Conservation (phyloP, 2,329 filamentous ascomycete species). For the Lecanicillium sp. region DNA sequence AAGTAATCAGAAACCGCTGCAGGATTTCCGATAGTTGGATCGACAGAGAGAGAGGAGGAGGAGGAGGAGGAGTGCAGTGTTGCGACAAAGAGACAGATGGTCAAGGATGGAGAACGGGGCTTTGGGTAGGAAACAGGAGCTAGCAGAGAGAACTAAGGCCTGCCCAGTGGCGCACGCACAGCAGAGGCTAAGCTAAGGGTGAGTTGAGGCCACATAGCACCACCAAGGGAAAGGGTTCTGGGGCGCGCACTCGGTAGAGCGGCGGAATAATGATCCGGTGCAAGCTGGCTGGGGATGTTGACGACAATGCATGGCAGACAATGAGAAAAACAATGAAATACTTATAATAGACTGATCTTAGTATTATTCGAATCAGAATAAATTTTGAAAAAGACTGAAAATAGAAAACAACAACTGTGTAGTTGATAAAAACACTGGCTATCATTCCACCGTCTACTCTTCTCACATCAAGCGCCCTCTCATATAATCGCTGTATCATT, state of each 20-base stretch:
- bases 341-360: too few species aligned
- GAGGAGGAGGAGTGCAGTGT: conserved; percentile 16
- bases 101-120: too few species aligned
- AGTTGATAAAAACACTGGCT: too few species aligned
- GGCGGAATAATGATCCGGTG: conserved; percentile 32
- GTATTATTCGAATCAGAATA: background rate
- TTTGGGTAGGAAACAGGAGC: too few species aligned
- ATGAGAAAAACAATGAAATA: too few species aligned
- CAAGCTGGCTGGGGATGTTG: too few species aligned
- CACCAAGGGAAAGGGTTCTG: conserved; percentile 29
- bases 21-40: conserved; percentile 16
- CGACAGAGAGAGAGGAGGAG: conserved; percentile 4
- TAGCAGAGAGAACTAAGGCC: background rate
- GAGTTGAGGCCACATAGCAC: conserved; percentile 39
- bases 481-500: conserved; percentile 7
- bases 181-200: conserved; percentile 24
- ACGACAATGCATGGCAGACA: too few species aligned
- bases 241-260: conserved; percentile 18
- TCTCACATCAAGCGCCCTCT: too few species aligned
- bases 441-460: too few species aligned
- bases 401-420: background rate
- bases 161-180: background rate
- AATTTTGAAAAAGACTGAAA: background rate
- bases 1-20: conserved; percentile 12
- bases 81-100: too few species aligned